Base-by-base conservation (phyloP, 805 yeast species). In the Saccharomycopsis sp. region DNA sequence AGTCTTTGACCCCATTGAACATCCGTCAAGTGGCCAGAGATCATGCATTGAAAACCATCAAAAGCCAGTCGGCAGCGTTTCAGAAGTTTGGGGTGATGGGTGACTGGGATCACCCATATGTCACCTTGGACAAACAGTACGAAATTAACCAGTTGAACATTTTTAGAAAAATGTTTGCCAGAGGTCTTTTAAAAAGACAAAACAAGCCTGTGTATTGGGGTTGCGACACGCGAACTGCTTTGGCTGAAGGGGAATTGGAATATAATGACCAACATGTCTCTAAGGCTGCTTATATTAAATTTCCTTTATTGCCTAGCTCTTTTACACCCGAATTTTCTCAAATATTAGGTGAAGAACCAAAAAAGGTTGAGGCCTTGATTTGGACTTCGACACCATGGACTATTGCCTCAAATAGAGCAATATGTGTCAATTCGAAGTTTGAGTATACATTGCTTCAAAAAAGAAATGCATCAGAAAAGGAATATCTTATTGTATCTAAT, bases 381-480 rank as follows among this genome's bases (percentile, higher is more conserved):
- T 94, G 99, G 99, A 94, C 99, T 0, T 91, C 97, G 1, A 94
- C 99, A 1, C 97, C 99, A 0, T 94, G 99, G 99, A 94, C 99
- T 0, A 75, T 94, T 34, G 88, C 89, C 2, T 85, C 97, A 0
- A 94, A 94, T 67, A 77, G 79, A 61, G 97, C 97, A 0, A 82
- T 94, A 50, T 85, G 94, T 51, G 77, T 87, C 48, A 83, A 89
- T 65, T 71, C 80, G 24, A 71, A 76, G 0, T 72, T 88, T 57
- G 67, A 69, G 0, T 94, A 94, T 67, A 79, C 83, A 0, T 62
- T 87, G 12, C 69, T 82, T 3, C 64, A 67, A 34, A 61, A 69
- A 14, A 61, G 69, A 15, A 51, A 24, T 2, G 64, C 71, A 1
- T 60, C 57, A 0, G 61, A 64, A 1, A 68, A 69, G 14, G 87